These are phyloP conservation scores for Mycosphaerella arachidis DNA, from an alignment of 2,329 filamentous ascomycete genomes.

Conservation along the genomic window DNA sequence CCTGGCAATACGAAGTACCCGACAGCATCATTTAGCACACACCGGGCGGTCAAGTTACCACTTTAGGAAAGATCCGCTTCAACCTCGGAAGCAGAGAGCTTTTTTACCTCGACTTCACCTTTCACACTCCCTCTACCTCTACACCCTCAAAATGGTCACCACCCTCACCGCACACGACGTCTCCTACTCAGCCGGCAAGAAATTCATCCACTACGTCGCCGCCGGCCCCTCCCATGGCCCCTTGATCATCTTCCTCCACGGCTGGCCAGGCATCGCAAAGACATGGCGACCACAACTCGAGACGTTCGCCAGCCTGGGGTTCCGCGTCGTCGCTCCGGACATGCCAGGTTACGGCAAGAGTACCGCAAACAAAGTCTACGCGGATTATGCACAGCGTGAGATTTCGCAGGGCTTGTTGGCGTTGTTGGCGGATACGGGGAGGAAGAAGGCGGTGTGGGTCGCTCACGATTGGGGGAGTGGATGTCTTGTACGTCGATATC, in stretches of 20 bases:
- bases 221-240: not conserved
- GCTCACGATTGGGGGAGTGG: slow-evolving; percentile 43
- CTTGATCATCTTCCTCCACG: slow-evolving; percentile 10
- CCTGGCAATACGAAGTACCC: too few relatives aligned
- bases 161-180: not conserved
- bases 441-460: slow-evolving; percentile 43
- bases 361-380: slow-evolving; percentile 22
- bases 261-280: slow-evolving; percentile 34
- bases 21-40: too few relatives aligned
- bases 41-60: not conserved
- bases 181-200: not conserved
- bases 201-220: not conserved
- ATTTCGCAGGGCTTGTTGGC: slow-evolving; percentile 27
- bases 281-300: slow-evolving; percentile 34
- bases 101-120: not conserved
- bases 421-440: slow-evolving; percentile 36
- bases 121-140: not conserved
- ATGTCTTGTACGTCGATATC: slow-evolving; percentile 10
- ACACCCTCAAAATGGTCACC: not conserved
- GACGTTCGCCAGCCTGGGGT: slow-evolving; percentile 25
- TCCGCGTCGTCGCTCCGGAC: slow-evolving; percentile 27
- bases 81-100: not conserved
- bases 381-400: slow-evolving; percentile 23
- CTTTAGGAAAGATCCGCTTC: not conserved
- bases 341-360: slow-evolving; percentile 35